Conservation (phyloP, 2,329 filamentous ascomycete genomes). For the Aspergillus sergii region DNA sequence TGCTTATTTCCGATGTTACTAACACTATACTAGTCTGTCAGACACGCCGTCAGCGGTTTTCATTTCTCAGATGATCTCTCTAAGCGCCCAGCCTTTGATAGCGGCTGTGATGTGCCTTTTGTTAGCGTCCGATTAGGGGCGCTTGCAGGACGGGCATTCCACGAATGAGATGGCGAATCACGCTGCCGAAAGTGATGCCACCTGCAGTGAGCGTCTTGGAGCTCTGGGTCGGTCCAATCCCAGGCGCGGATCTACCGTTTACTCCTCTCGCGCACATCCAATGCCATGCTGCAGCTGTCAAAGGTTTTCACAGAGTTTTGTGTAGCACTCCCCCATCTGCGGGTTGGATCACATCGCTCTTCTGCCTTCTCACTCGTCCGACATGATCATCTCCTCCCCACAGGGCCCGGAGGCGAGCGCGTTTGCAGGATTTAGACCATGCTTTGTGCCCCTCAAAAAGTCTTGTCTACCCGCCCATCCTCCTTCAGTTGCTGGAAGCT, state of each 20-base stretch:
- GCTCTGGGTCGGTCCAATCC: constrained; percentile 9
- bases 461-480: constrained; percentile 26
- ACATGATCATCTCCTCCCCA: constrained; percentile 11
- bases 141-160: constrained; percentile 28
- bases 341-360: constrained; percentile 35
- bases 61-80: constrained; percentile 7
- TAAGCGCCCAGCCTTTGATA: constrained; percentile 29
- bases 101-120: constrained; percentile 21
- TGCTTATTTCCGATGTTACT: too few relatives aligned
- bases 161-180: constrained; percentile 28
- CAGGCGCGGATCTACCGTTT: background rate
- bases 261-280: constrained; percentile 11
- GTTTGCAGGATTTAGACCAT: constrained; percentile 20
- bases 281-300: constrained; percentile 3
- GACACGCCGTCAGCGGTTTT: too few relatives aligned
- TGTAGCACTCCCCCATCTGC: constrained; percentile 24
- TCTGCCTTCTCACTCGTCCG: constrained; percentile 31
- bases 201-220: constrained; percentile 32
- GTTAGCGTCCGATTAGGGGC: constrained; percentile 32
- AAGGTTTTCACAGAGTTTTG: constrained; percentile 8
- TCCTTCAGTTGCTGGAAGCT: constrained; percentile 19
- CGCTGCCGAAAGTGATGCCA: constrained; percentile 31
- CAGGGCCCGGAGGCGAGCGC: constrained; percentile 15
- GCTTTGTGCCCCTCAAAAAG: constrained; percentile 35
- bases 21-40: too few relatives aligned